phyloP scores from a whole-genome alignment of 1,284 basidiomycete species.

The Pholiota adiposa region DNA sequence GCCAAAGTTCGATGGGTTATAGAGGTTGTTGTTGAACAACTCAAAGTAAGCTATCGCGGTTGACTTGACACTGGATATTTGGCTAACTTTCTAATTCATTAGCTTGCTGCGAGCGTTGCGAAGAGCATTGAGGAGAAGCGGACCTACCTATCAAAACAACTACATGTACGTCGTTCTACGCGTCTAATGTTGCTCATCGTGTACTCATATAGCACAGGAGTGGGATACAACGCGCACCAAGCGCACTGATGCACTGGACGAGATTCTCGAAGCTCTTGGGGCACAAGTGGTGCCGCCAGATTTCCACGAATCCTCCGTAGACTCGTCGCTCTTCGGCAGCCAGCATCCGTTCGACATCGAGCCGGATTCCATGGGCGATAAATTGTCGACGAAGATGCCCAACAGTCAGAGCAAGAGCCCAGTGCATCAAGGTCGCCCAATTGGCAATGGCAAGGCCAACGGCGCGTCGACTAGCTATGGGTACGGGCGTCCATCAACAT shows the following conservation, averaged over 20 bases:
- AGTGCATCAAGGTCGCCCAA: background rate
- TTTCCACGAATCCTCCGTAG: conserved; percentile 68
- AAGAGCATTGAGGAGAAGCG: conserved; percentile 76
- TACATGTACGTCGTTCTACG: conserved; percentile 51
- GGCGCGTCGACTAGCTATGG: conserved; percentile 6
- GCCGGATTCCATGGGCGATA: conserved; percentile 21
- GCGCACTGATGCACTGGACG: conserved; percentile 64
- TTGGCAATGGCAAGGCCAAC: conserved; percentile 5
- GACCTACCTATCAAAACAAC: conserved; percentile 56
- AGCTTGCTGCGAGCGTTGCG: conserved; percentile 74
- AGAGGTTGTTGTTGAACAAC: conserved; percentile 72
- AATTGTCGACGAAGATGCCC: background rate
- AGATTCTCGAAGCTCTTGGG: conserved; percentile 71
- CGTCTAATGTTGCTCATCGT: background rate
- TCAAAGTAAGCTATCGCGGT: conserved; percentile 52
- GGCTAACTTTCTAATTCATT: background rate
- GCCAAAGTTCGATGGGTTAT: conserved; percentile 78
- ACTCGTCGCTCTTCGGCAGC: conserved; percentile 76
- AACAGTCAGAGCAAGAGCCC: conserved; percentile 7
- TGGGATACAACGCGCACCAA: conserved; percentile 69
- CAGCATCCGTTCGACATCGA: conserved; percentile 60
- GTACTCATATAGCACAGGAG: conserved; percentile 45
- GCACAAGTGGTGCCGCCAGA: conserved; percentile 73
- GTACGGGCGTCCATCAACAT: conserved; percentile 12
- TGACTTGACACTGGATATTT: too few species aligned